Evolutionary conservation across 306 rosid genomes (phyloP), one percentile per base, ranked within the genome.

Genomic region (Cicer judaicum): DNA sequence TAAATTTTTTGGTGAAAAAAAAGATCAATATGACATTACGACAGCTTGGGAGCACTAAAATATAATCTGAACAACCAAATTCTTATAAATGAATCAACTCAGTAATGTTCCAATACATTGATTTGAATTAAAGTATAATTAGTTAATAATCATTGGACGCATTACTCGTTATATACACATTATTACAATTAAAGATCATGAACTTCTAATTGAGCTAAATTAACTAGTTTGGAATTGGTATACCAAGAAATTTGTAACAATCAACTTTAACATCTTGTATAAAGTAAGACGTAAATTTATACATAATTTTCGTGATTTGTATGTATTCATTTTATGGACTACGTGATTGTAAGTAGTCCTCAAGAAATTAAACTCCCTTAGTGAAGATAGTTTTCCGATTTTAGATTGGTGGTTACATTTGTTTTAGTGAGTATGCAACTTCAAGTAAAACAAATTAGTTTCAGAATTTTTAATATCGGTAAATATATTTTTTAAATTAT

Each of bases 271-370:
- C 5, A 50, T 10, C 7, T 10, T 21, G 21, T 56, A 66, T 14
- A 62, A 62, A 62, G 48, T 60, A 62, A 62, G 68, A 62, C 24
- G 68, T 2, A 29, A 29, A 18, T 8, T 53, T 63, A 1, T 21
- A 12, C n/a, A 12, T 29, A 34, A 4, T 12, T 67, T 4, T 44
- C 36, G 10, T 15, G 29, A 59, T 72, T 16, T 49, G 64, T 10
- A 55, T 40, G 64, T 10, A 56, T 40, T 40, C 44, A 46, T 11
- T 56, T 40, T 15, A 9, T 10, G 7, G 21, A 68, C 70, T 14
- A 78, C 57, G 74, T 77, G 71, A 39, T 56, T 82, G 77, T 80
- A 68, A 52, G 82, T 73, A 73, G 29, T 73, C 56, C 43, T 52
- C 14, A 15, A 44, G 57, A 82, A 73, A 72, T 39, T 50, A 82